A percentile compares a stretch with the other conserved stretches of the same genome.
These are phyloP conservation scores for Dryas octopetala DNA, from an alignment of 306 rosid genomes.

Conservation along the genomic window DNA sequence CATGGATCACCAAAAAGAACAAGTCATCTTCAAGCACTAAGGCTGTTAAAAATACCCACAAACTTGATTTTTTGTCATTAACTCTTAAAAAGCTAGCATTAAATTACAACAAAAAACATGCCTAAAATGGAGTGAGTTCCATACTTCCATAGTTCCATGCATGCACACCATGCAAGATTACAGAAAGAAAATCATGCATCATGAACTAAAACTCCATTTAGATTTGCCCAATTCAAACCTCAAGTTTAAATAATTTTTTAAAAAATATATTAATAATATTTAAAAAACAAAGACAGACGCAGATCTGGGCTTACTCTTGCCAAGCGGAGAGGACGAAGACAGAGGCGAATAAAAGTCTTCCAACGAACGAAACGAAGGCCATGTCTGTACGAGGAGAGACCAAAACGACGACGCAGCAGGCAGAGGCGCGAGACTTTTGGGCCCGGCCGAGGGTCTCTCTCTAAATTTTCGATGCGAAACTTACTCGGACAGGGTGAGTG, in stretches of 20 bases:
- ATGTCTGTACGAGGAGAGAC: conserved; percentile 26
- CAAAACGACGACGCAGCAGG: conserved; percentile 23
- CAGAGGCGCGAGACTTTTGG: neutral
- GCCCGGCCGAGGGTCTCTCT: neutral
- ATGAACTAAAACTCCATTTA: neutral
- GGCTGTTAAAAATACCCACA: neutral
- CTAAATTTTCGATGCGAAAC: conserved; percentile 2
- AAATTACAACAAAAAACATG: neutral
- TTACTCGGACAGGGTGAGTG: conserved; percentile 11
- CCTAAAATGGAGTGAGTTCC: neutral
- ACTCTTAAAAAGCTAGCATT: neutral
- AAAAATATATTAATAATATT: too few species aligned
- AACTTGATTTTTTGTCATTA: neutral
- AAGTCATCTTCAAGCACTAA: neutral
- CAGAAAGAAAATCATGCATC: neutral
- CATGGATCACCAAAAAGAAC: neutral
- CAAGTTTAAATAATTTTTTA: neutral
- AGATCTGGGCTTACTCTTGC: conserved; percentile 65
- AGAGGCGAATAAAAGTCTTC: conserved; percentile 60
- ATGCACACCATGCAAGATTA: neutral
- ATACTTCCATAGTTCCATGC: neutral
- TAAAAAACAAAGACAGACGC: neutral
- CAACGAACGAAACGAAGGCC: conserved; percentile 61
- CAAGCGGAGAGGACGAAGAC: conserved; percentile 61
- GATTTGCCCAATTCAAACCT: neutral